Base-by-base conservation (phyloP, 2,329 filamentous ascomycete species). In the Aspergillus brunneoviolaceus region DNA sequence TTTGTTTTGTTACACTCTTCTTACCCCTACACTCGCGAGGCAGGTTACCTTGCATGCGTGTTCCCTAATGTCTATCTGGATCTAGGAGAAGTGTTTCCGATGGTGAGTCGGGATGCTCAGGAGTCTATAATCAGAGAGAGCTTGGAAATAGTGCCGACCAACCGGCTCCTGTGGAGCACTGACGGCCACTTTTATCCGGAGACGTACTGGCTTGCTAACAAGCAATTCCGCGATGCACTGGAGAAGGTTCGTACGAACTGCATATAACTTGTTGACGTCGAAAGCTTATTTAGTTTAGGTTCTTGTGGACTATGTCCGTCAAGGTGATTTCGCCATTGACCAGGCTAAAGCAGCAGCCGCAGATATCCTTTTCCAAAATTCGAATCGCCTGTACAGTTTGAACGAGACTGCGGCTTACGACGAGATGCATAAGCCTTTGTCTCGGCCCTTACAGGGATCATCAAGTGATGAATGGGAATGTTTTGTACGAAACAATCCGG, bases 51-150 rank as follows among this genome's bases (percentile, higher is more conserved):
- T 21, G 90, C 91, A 0, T 85, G 85, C 0, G 86, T 90, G 23
- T 95, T 92, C 70, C 80, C 84, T 25, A 94, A 96, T 69, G 89
- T 90, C 1, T 95, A 92, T 70, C 85, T 91, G 12, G 92, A 96
- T 69, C 85, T 96, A 57, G 91, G 92, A 1, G 89, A 92, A 69
- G 88, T 95, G 0, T 96, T 95, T 61, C 91, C 91, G 0, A 88
- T 87, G 75, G 75, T 95, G 42, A 93, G 88, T 63, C 84, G 88
- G 52, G 86, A 91, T 60, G 92, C 90, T 0, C 90, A 96, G 72
- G 87, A 89, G 66, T 79, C 80, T 0, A 84, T 92, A 1, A 65
- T 96, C 12, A 85, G 87, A 49, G 85, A 95, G 70, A 85, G 90
- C 1, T 76, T 96, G 9, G 91, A 96, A 72, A 74, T 94, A 4